phyloP scores from a whole-genome alignment of 371 early-diverging fungal genomes.

The Lichtheimia ornata region DNA sequence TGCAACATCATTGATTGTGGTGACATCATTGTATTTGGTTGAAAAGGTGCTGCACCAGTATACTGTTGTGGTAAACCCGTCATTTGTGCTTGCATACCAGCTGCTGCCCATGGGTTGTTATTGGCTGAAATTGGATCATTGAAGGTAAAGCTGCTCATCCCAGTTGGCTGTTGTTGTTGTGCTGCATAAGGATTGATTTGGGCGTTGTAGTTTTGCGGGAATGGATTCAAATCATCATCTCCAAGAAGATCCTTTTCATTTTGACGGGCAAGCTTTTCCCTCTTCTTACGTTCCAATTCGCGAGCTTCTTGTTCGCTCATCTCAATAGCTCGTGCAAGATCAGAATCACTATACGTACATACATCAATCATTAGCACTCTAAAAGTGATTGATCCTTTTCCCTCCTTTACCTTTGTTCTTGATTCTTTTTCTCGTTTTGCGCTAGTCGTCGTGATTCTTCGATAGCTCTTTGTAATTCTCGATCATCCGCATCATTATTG shows the following conservation, averaged over 20 bases:
- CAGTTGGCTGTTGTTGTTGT: conserved; percentile 17
- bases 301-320: conserved; percentile 44
- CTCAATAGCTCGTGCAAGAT: conserved; percentile 40
- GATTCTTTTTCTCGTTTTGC: conserved; percentile 19
- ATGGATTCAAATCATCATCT: conserved; percentile 13
- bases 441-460: conserved; percentile 66
- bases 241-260: conserved; percentile 51
- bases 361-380: not conserved
- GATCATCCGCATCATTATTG: conserved; percentile 63
- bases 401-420: not conserved
- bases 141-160: conserved; percentile 20
- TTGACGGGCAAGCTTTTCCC: conserved; percentile 29
- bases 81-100: conserved; percentile 34
- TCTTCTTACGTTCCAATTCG: conserved; percentile 36
- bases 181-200: conserved; percentile 12
- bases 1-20: no score
- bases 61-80: conserved; percentile 39
- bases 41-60: conserved; percentile 14
- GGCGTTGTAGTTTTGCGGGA: conserved; percentile 21
- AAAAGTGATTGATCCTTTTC: not conserved
- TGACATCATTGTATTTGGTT: conserved; percentile 10
- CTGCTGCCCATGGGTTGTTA: conserved; percentile 32
- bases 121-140: conserved; percentile 22
- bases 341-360: conserved; percentile 34
- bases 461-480: conserved; percentile 81